These are phyloP conservation scores for Solanum lycopersicoides DNA, from an alignment of 257 asterid species.

Conservation along the genomic window DNA sequence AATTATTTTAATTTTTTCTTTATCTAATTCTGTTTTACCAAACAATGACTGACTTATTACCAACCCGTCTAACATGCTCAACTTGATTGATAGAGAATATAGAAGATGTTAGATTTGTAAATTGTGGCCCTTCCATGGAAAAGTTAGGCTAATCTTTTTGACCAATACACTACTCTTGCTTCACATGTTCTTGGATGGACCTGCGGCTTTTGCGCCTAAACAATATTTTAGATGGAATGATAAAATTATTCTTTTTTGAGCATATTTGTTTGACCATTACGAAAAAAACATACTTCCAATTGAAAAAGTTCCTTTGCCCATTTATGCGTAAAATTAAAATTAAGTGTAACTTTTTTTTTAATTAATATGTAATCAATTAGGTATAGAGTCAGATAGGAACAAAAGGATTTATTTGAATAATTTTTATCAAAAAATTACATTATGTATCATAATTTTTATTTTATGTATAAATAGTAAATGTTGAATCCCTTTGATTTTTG, in stretches of 20 bases:
- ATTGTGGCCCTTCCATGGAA: neutral
- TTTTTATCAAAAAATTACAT: neutral
- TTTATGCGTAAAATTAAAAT: neutral
- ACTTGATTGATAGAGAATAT: neutral
- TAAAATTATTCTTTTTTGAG: neutral
- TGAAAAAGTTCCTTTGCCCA: neutral
- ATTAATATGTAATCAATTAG: neutral
- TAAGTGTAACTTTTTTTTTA: neutral
- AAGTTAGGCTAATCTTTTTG: neutral
- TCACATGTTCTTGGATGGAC: neutral
- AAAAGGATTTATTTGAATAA: neutral
- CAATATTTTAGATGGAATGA: neutral
- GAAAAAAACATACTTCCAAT: neutral
- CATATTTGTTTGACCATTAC: neutral
- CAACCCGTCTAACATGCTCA: neutral
- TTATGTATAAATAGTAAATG: neutral
- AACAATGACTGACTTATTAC: too few species aligned
- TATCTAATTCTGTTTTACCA: too few species aligned
- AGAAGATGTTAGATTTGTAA: neutral
- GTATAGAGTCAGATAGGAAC: neutral
- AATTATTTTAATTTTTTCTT: too few species aligned
- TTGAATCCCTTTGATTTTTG: neutral
- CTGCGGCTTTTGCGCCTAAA: neutral
- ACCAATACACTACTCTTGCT: neutral
- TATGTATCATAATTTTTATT: neutral